Base-by-base conservation (phyloP, 1,139 yeast species). In the Ogataea hybrid region DNA sequence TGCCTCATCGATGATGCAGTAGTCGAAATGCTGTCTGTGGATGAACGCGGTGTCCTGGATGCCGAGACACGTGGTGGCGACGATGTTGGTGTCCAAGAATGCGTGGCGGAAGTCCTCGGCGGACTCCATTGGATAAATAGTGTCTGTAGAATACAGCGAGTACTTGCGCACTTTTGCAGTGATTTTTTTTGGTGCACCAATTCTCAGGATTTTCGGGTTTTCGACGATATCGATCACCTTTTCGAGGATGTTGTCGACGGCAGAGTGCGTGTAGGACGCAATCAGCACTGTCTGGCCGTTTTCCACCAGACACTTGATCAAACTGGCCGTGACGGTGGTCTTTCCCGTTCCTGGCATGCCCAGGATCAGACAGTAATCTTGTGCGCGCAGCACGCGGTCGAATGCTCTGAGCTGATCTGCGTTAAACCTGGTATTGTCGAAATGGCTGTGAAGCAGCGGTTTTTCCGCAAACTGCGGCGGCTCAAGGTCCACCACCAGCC, bases 301-400 rank as follows among this genome's bases (percentile, higher is more conserved):
- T 1, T 63, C 62, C 0, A 83, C 84, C 27, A 92, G 63, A 29
- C 74, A 65, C 45, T 74, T 70, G 34, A 90, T 83, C 12, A 92
- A 61, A 35, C 83, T 81, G 0, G 95, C 87, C 46, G 92, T 87
- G 0, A 90, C 84, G 0, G 97, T 90, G 0, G 98, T 92, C 59
- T 94, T 92, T 12, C 99, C 99, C 0, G 98, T 92, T 2, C 99
- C 99, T 0, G 98, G 98, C 98, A 94, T 92, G 1, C 99, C 99
- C 44, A 90, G 66, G 25, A 92, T 77, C 50, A 92, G 69, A 2
- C 92, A 71, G 59, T 86, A 92, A 58, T 90, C 96, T 38, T 81
- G 64, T 0, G 95, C 75, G 15, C 72, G 61, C 40, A 88, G 59
- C 0, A 80, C 88, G 50, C 72, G 75, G 10, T 78, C 73, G 33